These are phyloP conservation scores for Dittrichia graveolens DNA, from an alignment of 129 eudicot species.

Conservation along the genomic window DNA sequence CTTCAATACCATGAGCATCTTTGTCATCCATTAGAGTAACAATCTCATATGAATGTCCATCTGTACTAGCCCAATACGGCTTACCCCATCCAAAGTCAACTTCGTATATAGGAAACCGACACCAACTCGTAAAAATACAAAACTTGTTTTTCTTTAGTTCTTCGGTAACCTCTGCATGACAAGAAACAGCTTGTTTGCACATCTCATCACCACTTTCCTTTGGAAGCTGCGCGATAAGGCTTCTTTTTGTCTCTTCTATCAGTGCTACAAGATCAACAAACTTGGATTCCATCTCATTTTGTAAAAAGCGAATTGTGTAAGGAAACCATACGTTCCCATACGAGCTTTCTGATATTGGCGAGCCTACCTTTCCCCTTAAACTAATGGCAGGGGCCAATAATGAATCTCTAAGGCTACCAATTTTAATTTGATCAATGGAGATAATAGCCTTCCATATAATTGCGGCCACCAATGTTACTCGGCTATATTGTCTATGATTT, in stretches of 20 bases:
- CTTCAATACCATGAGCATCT: constrained; percentile 35
- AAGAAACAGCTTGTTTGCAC: constrained; percentile 19
- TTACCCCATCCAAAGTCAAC: constrained; percentile 46
- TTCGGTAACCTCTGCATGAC: constrained; percentile 20
- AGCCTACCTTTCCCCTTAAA: constrained; percentile 27
- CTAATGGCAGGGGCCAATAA: constrained; percentile 31
- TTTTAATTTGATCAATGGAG: constrained; percentile 17
- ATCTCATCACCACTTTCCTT: constrained; percentile 35
- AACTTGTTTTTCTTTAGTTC: constrained; percentile 32
- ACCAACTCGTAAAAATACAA: constrained; percentile 34
- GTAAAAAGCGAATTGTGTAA: constrained; percentile 24
- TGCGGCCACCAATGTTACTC: constrained; percentile 36
- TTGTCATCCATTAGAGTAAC: constrained; percentile 33
- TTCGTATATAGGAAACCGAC: constrained; percentile 35
- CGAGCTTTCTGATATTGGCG: constrained; percentile 18
- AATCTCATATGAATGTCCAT: not conserved
- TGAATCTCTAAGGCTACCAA: constrained; percentile 18
- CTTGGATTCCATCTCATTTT: not conserved
- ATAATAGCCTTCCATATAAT: constrained; percentile 37
- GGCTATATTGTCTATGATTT: constrained; percentile 16
- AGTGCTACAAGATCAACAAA: constrained; percentile 24
- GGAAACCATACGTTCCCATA: constrained; percentile 38
- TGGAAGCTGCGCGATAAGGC: not conserved
- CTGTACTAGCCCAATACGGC: constrained; percentile 27
- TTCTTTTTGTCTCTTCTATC: constrained; percentile 35